phyloP scores from a whole-genome alignment of 1,284 basidiomycete genomes.

The Mycosarcoma maydis region DNA sequence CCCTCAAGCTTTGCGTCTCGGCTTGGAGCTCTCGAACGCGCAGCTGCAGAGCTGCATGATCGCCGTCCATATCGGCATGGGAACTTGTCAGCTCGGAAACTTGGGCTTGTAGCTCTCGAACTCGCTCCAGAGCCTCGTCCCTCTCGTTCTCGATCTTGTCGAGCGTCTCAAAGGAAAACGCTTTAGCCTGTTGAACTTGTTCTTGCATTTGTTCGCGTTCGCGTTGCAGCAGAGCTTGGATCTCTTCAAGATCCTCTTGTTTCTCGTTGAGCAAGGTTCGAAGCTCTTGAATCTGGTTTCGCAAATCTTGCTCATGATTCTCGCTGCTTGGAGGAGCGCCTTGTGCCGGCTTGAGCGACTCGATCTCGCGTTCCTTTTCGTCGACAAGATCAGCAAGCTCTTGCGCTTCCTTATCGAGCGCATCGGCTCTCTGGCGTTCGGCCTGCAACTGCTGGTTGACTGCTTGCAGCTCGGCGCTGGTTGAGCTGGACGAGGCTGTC shows the following conservation, averaged over 20 bases:
- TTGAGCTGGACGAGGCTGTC: slow-evolving; percentile 1
- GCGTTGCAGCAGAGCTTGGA: slow-evolving; percentile 31
- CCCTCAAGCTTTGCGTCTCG: background rate
- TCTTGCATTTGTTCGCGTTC: slow-evolving; percentile 44
- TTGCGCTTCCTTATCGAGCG: slow-evolving; percentile 46
- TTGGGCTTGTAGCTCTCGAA: slow-evolving; percentile 15
- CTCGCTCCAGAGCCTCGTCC: slow-evolving; percentile 35
- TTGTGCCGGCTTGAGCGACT: slow-evolving; percentile 10
- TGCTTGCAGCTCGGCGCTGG: slow-evolving; percentile 1
- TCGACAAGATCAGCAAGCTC: slow-evolving; percentile 46
- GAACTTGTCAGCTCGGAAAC: slow-evolving; percentile 5
- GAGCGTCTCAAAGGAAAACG: slow-evolving; percentile 43
- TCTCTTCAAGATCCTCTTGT: slow-evolving; percentile 38
- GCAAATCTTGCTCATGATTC: slow-evolving; percentile 11
- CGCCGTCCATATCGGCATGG: background rate
- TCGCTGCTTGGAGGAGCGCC: background rate
- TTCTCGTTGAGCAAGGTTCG: slow-evolving; percentile 32
- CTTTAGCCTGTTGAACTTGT: slow-evolving; percentile 48
- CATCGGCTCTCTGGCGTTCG: slow-evolving; percentile 31
- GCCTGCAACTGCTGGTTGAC: slow-evolving; percentile 15
- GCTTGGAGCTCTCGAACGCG: slow-evolving; percentile 20
- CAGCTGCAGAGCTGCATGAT: slow-evolving; percentile 1
- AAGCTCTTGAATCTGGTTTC: slow-evolving; percentile 31
- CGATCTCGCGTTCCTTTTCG: slow-evolving; percentile 36
- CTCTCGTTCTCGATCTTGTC: slow-evolving; percentile 42